Base-by-base conservation (phyloP, 768 basidiomycete species). In the Mycena latifolia region DNA sequence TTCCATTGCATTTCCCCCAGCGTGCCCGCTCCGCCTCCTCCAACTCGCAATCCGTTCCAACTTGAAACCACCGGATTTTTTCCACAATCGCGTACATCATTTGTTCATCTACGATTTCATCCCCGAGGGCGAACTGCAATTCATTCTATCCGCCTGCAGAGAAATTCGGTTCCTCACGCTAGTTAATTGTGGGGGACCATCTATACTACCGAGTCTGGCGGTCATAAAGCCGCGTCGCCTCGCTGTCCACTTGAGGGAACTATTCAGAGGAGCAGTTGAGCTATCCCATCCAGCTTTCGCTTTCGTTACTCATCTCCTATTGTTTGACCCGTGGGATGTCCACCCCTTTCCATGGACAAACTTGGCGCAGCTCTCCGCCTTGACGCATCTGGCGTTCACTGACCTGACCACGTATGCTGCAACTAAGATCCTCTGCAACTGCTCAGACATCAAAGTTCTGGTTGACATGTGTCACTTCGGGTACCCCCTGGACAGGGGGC, bases 261-360 rank as follows among this genome's bases (percentile, higher is more conserved):
- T 61, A 2, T 53, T 53, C 48, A 24, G 27, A 2, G 3, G 3
- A 11, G 5, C 43, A 9, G 1, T 41, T 2, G 59, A 52, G 43
- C 27, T 47, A 12, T 33, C 46, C 18, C 54, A 47, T 8, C 35
- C 61, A 1, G 0, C 47, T 9, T 55, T 63, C 28, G 15, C 54
- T 9, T 47, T 31, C 9, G 24, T 63, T 20, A 55, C 53, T 2
- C 61, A 63, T 20, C 54, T 63, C 25, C 33, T 55, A 10, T 7
- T 50, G 3, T 55, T 55, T 5, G 61, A 50, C 17, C 2, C 8
- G 33, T 35, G 33, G 28, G 2, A 4, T 5, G 9, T 6, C 17
- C 3, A 31, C n/a, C n/a, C n/a, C 50, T 12, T 29, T 17, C 15
- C 12, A 2, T 46, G 48, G 43, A 28, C 52, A 2, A 35, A 22